Evolutionary conservation across 1,284 basidiomycete genomes (phyloP), one percentile per base, ranked within the genome.

Genomic region (Naganishia liquefaciens): DNA sequence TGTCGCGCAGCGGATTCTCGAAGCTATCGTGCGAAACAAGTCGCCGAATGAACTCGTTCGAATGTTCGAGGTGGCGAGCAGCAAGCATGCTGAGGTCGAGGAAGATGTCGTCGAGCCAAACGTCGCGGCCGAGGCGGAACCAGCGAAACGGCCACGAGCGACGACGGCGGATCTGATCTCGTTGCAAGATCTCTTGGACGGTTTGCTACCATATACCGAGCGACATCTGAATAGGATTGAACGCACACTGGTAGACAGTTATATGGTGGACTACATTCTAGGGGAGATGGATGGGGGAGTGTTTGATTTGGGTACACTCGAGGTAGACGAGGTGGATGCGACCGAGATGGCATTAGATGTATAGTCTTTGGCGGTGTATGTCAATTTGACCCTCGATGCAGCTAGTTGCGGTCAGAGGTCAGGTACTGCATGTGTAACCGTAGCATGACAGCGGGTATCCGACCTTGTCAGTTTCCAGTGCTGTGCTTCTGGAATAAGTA

Each of bases 151-250:
- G 37, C 62, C 27, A 5, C 63, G 64, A n/a, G 63, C 63, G 21
- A 68, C 70, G 1, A 69, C 72, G 44, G 64, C 57, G 33, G 64
- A 62, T 33, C 44, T 61, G 61, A 57, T 58, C 17, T 63, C 58
- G 67, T 74, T 89, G 64, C 88, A 86, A 71, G 90, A 93, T 66
- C 76, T 96, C 63, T 78, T 97, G 5, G 91, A 94, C 52, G 88
- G 86, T 2, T 80, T 97, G 62, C 84, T 97, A 62, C 92, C 95
- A 10, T 99, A 99, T 77, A 95, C 93, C 11, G 91, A 95, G 76
- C 84, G 95, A 52, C 95, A 99, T 79, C 85, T 94, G 52, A 80
- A 86, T 33, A 83, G 95, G 67, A 85, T 94, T 75, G 92, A 96
- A 70, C 85, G 88, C 71, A 80, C 95, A 65, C 84, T 95, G 47